A percentile compares a stretch with the other conserved stretches of the same genome.
These are phyloP conservation scores for Lanmaoa rubissima DNA, from an alignment of 768 basidiomycete genomes.

Conservation along the genomic window DNA sequence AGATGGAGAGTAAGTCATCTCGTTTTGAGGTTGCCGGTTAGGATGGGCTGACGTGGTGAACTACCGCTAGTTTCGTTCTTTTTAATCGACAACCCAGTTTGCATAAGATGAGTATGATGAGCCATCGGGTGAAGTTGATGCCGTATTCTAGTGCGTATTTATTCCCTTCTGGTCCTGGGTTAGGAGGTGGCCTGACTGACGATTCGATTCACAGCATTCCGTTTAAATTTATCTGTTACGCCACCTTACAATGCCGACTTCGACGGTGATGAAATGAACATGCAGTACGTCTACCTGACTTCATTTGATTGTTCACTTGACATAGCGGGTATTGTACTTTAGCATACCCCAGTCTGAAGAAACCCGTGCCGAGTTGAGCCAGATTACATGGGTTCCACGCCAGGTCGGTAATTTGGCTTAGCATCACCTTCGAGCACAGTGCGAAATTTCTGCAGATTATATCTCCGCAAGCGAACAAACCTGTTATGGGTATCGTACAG, in stretches of 20 bases:
- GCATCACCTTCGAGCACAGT: neutral
- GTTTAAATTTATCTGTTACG: constrained; percentile 95
- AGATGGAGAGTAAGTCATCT: constrained; percentile 89
- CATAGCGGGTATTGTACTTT: constrained; percentile 8
- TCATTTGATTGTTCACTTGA: constrained; percentile 4
- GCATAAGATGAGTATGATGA: constrained; percentile 99
- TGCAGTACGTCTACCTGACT: constrained; percentile 74
- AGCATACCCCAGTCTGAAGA: constrained; percentile 98
- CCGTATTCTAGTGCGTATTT: constrained; percentile 86
- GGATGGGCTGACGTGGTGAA: neutral
- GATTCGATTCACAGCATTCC: constrained; percentile 65
- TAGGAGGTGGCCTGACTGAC: constrained; percentile 20
- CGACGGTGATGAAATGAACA: constrained; percentile 99
- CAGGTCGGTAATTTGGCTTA: constrained; percentile 52
- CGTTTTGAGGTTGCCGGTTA: neutral
- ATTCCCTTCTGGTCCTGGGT: neutral
- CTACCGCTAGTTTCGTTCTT: constrained; percentile 36
- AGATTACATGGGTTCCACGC: constrained; percentile 97
- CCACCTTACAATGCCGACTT: constrained; percentile 99
- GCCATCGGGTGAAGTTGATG: constrained; percentile 95
- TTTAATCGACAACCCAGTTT: constrained; percentile 98
- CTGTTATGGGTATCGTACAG: constrained; percentile 99
- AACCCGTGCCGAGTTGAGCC: constrained; percentile 95
- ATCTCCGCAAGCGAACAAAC: constrained; percentile 99
- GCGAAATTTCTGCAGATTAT: constrained; percentile 65